Base-by-base conservation (phyloP, 352 stramenopile genomes). In the Phytophthora palmivora region DNA sequence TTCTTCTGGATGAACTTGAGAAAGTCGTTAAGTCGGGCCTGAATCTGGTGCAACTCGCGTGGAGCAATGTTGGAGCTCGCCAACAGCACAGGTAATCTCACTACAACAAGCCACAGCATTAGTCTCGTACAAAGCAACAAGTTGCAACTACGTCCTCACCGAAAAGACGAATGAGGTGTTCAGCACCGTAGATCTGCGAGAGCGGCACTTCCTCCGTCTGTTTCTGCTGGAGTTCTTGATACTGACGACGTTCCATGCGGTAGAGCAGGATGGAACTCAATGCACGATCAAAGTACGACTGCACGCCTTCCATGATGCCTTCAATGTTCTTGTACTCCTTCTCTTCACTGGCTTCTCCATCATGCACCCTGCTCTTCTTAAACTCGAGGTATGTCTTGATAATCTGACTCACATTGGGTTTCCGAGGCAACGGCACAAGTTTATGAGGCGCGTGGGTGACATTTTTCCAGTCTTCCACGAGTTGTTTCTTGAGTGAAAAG, bases 251-350 rank as follows among this genome's bases (percentile, higher is more conserved):
- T 61, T 98, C 93, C 67, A 96, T 87, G 15, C 81, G 79, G 59
- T 98, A 98, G 14, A 98, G 76, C 51, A 98, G 58, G 62, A 95
- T 96, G 16, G 89, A 88, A 43, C 89, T 91, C 28, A 98, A 70
- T 9, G 91, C 84, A 12, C 87, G 87, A 45, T 97, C 87, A 72
- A 97, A 97, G 58, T 97, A 97, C 18, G 88, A 76, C 64, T 94
- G 76, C 24, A 97, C 79, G 39, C 89, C 89, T 44, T 92, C 78
- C 70, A 95, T 87, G 58, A 95, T 88, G 49, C 81, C 79, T 56
- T 89, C 77, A 28, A 94, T 70, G 61, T 94, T 94, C 77, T 92
- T 89, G 70, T 76, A 89, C 43, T 93, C 84, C 63, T 91, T 89
- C 47, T 89, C 80, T n/a, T 90, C 78, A 12, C 52, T 71, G 12